Conservation (phyloP, 1,284 basidiomycete genomes). For the Puccinia novopanici region DNA sequence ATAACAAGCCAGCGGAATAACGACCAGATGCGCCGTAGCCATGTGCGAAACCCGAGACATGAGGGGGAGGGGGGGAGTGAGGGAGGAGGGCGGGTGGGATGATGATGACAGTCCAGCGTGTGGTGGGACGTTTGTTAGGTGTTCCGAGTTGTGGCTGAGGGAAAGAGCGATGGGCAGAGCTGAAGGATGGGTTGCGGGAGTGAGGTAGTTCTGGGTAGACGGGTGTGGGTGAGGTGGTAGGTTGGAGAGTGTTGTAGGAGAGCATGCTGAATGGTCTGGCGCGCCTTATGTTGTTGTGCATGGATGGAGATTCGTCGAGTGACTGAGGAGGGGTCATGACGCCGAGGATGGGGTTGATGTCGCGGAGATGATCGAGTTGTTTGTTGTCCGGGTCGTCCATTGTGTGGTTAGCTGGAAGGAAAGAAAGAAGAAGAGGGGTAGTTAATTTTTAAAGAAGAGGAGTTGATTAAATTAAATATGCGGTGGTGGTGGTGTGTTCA, state of each 20-base stretch:
- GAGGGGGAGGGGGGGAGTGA: constrained; percentile 67
- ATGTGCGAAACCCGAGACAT: constrained; percentile 61
- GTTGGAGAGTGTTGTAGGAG: constrained; percentile 13
- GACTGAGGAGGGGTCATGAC: constrained; percentile 18
- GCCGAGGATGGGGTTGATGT: not conserved
- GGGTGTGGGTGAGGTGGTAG: not conserved
- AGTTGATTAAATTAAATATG: too few relatives aligned
- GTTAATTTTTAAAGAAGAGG: too few relatives aligned
- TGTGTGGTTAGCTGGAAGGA: too few relatives aligned
- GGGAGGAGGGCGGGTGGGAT: constrained; percentile 68
- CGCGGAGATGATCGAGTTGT: constrained; percentile 5
- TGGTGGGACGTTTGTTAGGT: constrained; percentile 13
- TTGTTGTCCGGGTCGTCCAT: not conserved
- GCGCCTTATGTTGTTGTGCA: constrained; percentile 16
- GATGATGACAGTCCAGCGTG: constrained; percentile 67
- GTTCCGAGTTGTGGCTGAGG: not conserved
- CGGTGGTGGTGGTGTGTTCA: too few relatives aligned
- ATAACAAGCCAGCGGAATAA: constrained; percentile 69
- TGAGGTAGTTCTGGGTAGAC: not conserved
- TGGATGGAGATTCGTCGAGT: constrained; percentile 11
- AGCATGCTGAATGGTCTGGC: constrained; percentile 34
- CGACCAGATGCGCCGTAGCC: constrained; percentile 67
- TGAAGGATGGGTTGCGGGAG: constrained; percentile 16
- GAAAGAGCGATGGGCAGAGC: not conserved
- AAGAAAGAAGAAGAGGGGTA: too few relatives aligned